A percentile compares a stretch with the other conserved stretches of the same genome.
phyloP scores from a whole-genome alignment of 371 early-diverging fungal species.

The Mucor circinelloides region DNA sequence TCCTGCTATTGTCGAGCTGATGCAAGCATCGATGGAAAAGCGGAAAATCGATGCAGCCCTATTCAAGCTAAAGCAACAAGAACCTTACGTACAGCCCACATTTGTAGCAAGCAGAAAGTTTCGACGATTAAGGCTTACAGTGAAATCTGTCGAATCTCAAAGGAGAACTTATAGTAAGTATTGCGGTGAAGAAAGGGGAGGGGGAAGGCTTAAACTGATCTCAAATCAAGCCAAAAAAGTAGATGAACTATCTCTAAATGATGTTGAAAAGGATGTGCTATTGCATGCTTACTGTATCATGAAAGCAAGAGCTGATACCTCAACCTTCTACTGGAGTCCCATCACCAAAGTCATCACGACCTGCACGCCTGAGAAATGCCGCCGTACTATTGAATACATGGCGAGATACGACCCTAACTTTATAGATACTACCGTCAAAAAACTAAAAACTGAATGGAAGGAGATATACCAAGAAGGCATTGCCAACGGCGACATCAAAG shows the following conservation, averaged over 20 bases:
- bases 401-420: not conserved
- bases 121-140: slow-evolving; percentile 1
- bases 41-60: slow-evolving; percentile 4
- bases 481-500: slow-evolving; percentile 6
- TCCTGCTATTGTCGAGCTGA: slow-evolving; percentile 6
- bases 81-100: slow-evolving; percentile 6
- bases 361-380: slow-evolving; percentile 2
- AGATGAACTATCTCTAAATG: not conserved
- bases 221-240: not conserved
- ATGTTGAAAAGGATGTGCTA: slow-evolving; percentile 20
- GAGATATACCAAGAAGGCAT: slow-evolving; percentile 16
- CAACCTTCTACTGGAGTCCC: slow-evolving; percentile 19
- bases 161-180: not conserved
- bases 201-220: too few relatives aligned
- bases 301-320: slow-evolving; percentile 12
- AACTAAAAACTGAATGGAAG: slow-evolving; percentile 10
- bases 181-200: too few relatives aligned
- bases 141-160: not conserved
- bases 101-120: slow-evolving; percentile 23
- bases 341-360: slow-evolving; percentile 6
- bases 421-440: not conserved
- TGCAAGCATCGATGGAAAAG: slow-evolving; percentile 15
- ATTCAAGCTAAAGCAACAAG: not conserved
- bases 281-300: slow-evolving; percentile 21
- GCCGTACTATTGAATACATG: slow-evolving; percentile 8